These are phyloP conservation scores for Penicillium cinerascens DNA, from an alignment of 495 filamentous ascomycete genomes.

Conservation along the genomic window DNA sequence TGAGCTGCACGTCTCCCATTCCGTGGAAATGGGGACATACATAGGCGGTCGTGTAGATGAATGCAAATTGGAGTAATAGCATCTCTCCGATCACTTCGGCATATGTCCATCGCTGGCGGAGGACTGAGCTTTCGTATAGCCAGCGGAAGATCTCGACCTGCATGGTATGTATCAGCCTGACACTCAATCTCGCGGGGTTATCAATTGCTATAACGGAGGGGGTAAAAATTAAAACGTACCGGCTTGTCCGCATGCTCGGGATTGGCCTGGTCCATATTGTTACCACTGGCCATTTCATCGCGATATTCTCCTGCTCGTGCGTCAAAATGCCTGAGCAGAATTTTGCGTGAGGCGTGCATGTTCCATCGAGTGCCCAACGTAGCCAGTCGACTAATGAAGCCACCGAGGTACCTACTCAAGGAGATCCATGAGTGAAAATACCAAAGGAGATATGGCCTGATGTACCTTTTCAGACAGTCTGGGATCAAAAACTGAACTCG, in stretches of 20 bases:
- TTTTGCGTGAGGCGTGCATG: slow-evolving; percentile 25
- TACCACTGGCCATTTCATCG: slow-evolving; percentile 7
- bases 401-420: slow-evolving; percentile 17
- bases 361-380: slow-evolving; percentile 21
- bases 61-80: slow-evolving; percentile 26
- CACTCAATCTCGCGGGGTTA: too few relatives aligned
- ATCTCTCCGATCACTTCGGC: slow-evolving; percentile 25
- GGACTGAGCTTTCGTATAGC: slow-evolving; percentile 19
- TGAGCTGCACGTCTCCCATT: background rate
- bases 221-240: slow-evolving; percentile 5
- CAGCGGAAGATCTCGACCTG: slow-evolving; percentile 27
- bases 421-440: background rate
- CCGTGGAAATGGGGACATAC: slow-evolving; percentile 1
- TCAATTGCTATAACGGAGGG: too few relatives aligned
- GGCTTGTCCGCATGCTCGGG: slow-evolving; percentile 5
- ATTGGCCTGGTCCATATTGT: background rate
- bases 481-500: slow-evolving; percentile 23
- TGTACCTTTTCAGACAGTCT: slow-evolving; percentile 18
- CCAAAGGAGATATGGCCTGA: background rate
- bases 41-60: slow-evolving; percentile 27
- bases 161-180: background rate
- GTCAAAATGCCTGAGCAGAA: slow-evolving; percentile 22
- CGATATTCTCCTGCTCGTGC: slow-evolving; percentile 21
- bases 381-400: slow-evolving; percentile 13
- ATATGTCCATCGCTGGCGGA: slow-evolving; percentile 22